Base-by-base conservation (phyloP, 164 flowering plant species). In the Cinnamomum chago region DNA sequence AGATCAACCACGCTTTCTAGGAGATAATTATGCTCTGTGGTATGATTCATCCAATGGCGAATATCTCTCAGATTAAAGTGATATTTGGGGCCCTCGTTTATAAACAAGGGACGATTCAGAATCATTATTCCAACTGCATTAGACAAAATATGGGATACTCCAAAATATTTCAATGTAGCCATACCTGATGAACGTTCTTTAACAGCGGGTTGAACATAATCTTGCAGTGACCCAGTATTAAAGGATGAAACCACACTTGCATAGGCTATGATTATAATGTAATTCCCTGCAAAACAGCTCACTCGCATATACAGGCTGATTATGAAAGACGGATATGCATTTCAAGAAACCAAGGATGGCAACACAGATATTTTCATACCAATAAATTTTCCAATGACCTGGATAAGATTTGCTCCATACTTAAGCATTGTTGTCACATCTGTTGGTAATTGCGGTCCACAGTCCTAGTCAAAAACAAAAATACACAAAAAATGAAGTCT, bases 321-420 rank as follows among this genome's bases (percentile, higher is more conserved):
- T 70, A 15, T 75, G 73, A 76, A 67, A 72, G 55, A 70, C 33
- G 25, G 62, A 25, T 15, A 52, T 30, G 47, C 24, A 69, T 27
- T 22, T 73, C 20, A 51, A 65, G 50, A 55, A 62, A 50, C n/a
- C 13, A 70, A 30, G 74, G 40, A 12, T 18, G 9, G 22, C 65
- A 10, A 81, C 62, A 27, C 25, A 28, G 20, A 11, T 28, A 50
- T 15, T 62, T 68, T 74, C 78, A 78, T 85, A 92, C 98, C 96
- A 73, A 80, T 82, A 77, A 90, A 95, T 18, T 92, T 81, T 50
- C 99, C 99, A 62, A 92, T 81, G 55, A 86, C 94, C 83, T 95
- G 99, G 51, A 95, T 84, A 76, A 95, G 89, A 85, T 93, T 95
- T 23, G 92, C 83, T 71, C 99, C 99, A 82, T 73, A 86, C 73